Evolutionary conservation across 176 grass and related monocot genomes (phyloP).

Genomic region (Paspalum notatum): DNA sequence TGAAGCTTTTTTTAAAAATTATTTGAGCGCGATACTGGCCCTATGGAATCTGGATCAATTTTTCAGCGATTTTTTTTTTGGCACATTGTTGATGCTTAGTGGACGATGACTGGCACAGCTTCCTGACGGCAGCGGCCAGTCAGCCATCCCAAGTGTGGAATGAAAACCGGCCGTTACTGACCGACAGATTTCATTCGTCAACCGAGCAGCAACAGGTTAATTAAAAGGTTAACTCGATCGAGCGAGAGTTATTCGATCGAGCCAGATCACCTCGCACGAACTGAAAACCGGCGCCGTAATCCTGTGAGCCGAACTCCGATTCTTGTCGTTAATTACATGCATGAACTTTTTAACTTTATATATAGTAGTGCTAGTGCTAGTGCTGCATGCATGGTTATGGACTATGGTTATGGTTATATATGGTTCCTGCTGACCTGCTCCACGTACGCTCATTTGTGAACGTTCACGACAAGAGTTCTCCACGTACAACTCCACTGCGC

Average conservation of each 20-base stretch:
- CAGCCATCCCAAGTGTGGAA: background rate
- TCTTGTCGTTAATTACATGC: background rate
- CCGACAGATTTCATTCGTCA: background rate
- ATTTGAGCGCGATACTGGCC: background rate
- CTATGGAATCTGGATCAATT: background rate
- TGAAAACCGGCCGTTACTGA: background rate
- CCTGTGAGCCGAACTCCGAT: background rate
- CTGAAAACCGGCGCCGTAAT: background rate
- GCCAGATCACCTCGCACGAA: constrained; percentile 23
- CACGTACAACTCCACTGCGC: background rate
- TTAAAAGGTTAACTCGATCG: background rate
- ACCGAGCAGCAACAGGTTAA: background rate
- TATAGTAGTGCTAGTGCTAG: too few species aligned
- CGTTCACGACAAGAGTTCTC: background rate
- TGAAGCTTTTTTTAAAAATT: too few species aligned
- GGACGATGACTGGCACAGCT: background rate
- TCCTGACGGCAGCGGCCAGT: background rate
- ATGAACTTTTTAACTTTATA: background rate
- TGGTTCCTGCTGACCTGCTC: too few species aligned
- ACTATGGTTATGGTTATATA: too few species aligned
- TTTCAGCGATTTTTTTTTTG: background rate
- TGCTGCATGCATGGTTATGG: too few species aligned
- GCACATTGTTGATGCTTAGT: background rate
- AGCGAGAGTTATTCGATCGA: background rate
- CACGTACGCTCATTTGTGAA: background rate